phyloP scores from a whole-genome alignment of 352 stramenopile genomes.

The Phytopythium ostracodes region DNA sequence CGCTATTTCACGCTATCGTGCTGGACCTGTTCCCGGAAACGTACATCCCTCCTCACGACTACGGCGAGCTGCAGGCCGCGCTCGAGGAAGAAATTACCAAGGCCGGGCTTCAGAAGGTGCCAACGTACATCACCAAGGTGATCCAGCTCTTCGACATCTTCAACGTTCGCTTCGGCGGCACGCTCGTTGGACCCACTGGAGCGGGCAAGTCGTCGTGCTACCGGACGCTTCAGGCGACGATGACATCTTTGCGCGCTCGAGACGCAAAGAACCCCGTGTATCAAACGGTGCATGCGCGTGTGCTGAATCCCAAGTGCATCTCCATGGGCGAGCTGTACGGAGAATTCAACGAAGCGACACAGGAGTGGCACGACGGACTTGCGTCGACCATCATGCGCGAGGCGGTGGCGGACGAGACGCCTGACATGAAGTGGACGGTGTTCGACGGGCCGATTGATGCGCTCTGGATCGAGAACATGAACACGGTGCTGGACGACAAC shows the following conservation, averaged over 20 bases:
- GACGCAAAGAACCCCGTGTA: conserved; percentile 77
- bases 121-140: conserved; percentile 90
- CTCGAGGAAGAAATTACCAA: conserved; percentile 59
- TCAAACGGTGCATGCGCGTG: conserved; percentile 55
- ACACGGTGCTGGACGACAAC: conserved; percentile 94
- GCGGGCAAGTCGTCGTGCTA: conserved; percentile 89
- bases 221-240: conserved; percentile 77
- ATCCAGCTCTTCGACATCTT: conserved; percentile 95
- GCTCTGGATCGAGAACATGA: conserved; percentile 97
- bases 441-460: conserved; percentile 94
- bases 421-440: conserved; percentile 86
- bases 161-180: conserved; percentile 91
- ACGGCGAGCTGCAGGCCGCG: conserved; percentile 71
- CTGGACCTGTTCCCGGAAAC: conserved; percentile 89
- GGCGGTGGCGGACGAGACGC: conserved; percentile 58
- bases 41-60: conserved; percentile 83
- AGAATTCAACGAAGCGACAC: conserved; percentile 88
- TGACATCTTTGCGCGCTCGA: conserved; percentile 72
- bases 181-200: conserved; percentile 84
- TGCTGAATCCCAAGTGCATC: conserved; percentile 88
- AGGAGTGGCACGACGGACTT: conserved; percentile 85
- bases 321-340: conserved; percentile 82
- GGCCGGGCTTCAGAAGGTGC: conserved; percentile 54
- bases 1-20: conserved; percentile 91
- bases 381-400: conserved; percentile 80